A percentile compares a stretch with the other conserved stretches of the same genome.
Evolutionary conservation across 139 green algal genomes (phyloP).

Genomic region (Bryopsis sp.): DNA sequence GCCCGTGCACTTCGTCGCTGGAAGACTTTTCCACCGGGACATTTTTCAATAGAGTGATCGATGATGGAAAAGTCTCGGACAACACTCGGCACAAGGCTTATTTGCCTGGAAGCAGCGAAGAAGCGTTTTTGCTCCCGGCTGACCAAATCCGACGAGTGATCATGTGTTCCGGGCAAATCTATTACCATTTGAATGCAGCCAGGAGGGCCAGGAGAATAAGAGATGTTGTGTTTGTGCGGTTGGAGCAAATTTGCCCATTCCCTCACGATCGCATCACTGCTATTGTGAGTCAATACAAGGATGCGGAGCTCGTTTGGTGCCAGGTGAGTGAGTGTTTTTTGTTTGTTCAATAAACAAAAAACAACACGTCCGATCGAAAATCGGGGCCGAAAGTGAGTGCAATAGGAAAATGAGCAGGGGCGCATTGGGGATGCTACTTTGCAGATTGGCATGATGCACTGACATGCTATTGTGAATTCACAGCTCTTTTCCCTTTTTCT

Average conservation of each 20-base stretch:
- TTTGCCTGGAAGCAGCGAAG: slow-evolving; percentile 18
- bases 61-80: slow-evolving; percentile 54
- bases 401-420: too few relatives aligned
- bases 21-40: slow-evolving; percentile 45
- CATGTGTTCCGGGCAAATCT: slow-evolving; percentile 59
- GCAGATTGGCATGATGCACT: not conserved
- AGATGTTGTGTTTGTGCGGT: slow-evolving; percentile 58
- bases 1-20: slow-evolving; percentile 46
- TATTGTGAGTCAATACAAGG: slow-evolving; percentile 39
- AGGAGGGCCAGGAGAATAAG: slow-evolving; percentile 27
- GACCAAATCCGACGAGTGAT: slow-evolving; percentile 46
- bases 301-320: slow-evolving; percentile 64
- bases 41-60: slow-evolving; percentile 66
- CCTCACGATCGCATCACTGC: slow-evolving; percentile 51
- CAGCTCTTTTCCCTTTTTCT: too few relatives aligned
- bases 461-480: not conserved
- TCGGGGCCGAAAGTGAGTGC: too few relatives aligned
- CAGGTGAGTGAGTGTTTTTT: slow-evolving; percentile 19
- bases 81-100: slow-evolving; percentile 44
- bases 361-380: not conserved
- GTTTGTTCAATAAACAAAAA: not conserved
- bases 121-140: slow-evolving; percentile 34
- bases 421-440: too few relatives aligned
- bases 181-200: slow-evolving; percentile 45
- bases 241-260: slow-evolving; percentile 80